A percentile compares a stretch with the other conserved stretches of the same genome.
phyloP scores from a whole-genome alignment of 2,329 filamentous ascomycete species.

The Cryphonectria japonica region DNA sequence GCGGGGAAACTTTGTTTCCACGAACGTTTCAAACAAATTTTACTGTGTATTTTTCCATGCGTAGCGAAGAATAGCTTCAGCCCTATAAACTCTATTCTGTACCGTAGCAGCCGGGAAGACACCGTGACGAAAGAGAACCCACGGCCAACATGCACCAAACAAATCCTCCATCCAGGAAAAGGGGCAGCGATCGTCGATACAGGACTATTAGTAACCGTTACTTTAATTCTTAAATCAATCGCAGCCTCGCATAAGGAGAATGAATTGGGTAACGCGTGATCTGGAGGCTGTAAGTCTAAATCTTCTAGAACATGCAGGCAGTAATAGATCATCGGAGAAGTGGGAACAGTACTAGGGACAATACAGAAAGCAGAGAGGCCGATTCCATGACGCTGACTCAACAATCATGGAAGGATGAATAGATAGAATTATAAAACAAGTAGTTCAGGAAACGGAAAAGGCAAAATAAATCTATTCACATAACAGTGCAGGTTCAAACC shows the following conservation, averaged over 20 bases:
- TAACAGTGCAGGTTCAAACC: no score
- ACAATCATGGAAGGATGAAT: not conserved
- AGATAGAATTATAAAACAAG: no score
- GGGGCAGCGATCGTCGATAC: not conserved
- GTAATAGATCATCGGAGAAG: no score
- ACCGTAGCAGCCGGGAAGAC: not conserved
- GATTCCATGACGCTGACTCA: not conserved
- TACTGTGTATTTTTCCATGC: not conserved
- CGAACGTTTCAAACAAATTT: conserved; percentile 25
- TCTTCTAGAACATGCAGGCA: not conserved
- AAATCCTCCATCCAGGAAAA: not conserved
- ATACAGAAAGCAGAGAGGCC: no score
- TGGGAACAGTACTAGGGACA: no score
- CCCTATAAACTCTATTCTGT: conserved; percentile 1
- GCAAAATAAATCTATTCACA: no score
- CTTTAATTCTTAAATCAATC: not conserved
- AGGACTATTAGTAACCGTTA: not conserved
- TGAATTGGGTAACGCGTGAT: not conserved
- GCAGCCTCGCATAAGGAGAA: not conserved
- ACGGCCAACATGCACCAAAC: not conserved
- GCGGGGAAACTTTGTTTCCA: conserved; percentile 22
- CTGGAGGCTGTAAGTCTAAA: not conserved
- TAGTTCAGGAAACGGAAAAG: no score
- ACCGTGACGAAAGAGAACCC: not conserved
- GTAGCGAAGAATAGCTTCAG: not conserved